Conservation (phyloP, 352 stramenopile species). For the Phytopythium delawarense region DNA sequence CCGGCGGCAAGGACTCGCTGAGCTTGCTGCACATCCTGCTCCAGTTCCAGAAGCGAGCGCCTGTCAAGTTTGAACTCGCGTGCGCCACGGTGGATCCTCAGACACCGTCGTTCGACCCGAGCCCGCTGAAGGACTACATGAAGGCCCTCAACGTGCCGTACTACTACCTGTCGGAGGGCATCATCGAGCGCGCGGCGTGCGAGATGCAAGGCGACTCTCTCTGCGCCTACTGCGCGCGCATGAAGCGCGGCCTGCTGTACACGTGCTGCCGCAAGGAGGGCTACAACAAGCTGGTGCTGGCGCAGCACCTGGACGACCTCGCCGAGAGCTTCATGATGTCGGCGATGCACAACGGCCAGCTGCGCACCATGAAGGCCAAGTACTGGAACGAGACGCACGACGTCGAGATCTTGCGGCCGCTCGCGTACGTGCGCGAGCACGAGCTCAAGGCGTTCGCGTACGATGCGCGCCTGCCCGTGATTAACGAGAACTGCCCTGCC, state of each 20-base stretch:
- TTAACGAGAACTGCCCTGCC: conserved; percentile 99
- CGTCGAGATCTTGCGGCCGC: conserved; percentile 93
- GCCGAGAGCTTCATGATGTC: conserved; percentile 99
- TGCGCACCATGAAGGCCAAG: conserved; percentile 98
- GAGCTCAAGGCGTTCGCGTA: conserved; percentile 86
- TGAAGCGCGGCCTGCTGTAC: conserved; percentile 98
- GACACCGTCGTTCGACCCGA: conserved; percentile 96
- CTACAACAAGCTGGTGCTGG: conserved; percentile 93
- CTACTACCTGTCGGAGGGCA: conserved; percentile 93
- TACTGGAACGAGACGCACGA: conserved; percentile 96
- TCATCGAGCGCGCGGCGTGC: conserved; percentile 84
- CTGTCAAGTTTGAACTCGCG: conserved; percentile 94
- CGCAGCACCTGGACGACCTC: conserved; percentile 98
- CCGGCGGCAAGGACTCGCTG: conserved; percentile 97
- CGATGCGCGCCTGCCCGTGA: conserved; percentile 91
- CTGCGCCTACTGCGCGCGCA: conserved; percentile 95
- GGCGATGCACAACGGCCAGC: conserved; percentile 97
- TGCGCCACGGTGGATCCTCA: conserved; percentile 96
- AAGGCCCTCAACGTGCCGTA: conserved; percentile 93
- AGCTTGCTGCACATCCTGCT: conserved; percentile 95
- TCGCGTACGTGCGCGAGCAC: conserved; percentile 95
- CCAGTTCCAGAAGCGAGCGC: conserved; percentile 90
- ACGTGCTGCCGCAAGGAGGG: conserved; percentile 90
- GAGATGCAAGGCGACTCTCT: conserved; percentile 90
- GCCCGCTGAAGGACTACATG: conserved; percentile 96